These are phyloP conservation scores for Cicer judaicum DNA, from an alignment of 306 rosid species.

Conservation along the genomic window DNA sequence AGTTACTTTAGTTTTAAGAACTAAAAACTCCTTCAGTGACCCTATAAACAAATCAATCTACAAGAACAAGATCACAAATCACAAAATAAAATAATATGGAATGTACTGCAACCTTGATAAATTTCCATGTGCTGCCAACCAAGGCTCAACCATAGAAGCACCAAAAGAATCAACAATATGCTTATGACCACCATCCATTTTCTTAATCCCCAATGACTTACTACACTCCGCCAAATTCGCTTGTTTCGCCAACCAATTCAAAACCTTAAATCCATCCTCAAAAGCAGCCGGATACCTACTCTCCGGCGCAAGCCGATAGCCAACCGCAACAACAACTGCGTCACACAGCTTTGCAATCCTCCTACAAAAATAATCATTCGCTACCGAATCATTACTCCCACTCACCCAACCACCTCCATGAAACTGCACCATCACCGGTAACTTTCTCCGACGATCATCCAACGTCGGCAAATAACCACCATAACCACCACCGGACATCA, in stretches of 20 bases:
- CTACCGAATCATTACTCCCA: conserved; percentile 84
- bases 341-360: conserved; percentile 83
- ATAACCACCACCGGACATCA: conserved; percentile 53
- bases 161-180: conserved; percentile 84
- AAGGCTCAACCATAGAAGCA: conserved; percentile 88
- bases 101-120: conserved; percentile 72
- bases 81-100: not conserved
- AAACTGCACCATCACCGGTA: conserved; percentile 89
- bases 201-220: conserved; percentile 73
- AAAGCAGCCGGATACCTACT: conserved; percentile 88
- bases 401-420: conserved; percentile 99
- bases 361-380: conserved; percentile 82
- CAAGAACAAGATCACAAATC: conserved; percentile 11
- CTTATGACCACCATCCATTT: conserved; percentile 56
- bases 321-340: conserved; percentile 72
- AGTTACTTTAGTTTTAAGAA: not conserved
- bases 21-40: not conserved
- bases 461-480: conserved; percentile 70
- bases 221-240: conserved; percentile 91
- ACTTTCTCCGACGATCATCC: conserved; percentile 51
- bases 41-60: conserved; percentile 26
- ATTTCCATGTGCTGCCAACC: conserved; percentile 96
- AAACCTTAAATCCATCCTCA: conserved; percentile 85
- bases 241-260: conserved; percentile 96
- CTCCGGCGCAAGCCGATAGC: conserved; percentile 91